Conservation (phyloP, 768 basidiomycete genomes). For the Calocera viscosa region DNA sequence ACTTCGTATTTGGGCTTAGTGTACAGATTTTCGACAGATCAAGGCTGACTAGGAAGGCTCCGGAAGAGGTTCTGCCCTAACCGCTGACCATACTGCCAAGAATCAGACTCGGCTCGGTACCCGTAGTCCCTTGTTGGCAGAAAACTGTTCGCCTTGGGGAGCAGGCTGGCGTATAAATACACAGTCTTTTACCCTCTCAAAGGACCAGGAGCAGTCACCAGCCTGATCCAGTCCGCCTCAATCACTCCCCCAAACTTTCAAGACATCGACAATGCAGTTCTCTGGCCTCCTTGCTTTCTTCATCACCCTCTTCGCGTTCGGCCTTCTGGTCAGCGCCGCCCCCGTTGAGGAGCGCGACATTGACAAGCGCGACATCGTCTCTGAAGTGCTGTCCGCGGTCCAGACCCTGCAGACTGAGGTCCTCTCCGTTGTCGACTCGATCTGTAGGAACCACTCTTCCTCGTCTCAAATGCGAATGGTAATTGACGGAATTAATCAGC, state of each 20-base stretch:
- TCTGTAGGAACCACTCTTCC: constrained; percentile 15
- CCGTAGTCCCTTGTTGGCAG: not conserved
- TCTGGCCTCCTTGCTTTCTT: constrained; percentile 10
- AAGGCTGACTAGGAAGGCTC: not conserved
- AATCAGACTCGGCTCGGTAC: not conserved
- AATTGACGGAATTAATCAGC: constrained; percentile 19
- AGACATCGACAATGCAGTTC: constrained; percentile 7
- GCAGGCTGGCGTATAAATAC: too few species aligned
- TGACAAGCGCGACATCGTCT: constrained; percentile 17
- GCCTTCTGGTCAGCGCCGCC: constrained; percentile 6
- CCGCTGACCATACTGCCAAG: not conserved
- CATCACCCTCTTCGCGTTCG: constrained; percentile 11
- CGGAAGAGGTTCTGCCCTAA: not conserved
- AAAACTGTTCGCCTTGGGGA: too few species aligned
- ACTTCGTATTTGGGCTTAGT: not conserved
- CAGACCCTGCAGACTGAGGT: constrained; percentile 19
- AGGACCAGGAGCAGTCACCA: not conserved
- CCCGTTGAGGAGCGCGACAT: constrained; percentile 5
- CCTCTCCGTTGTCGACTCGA: constrained; percentile 19
- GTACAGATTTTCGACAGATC: not conserved
- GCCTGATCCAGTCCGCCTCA: not conserved
- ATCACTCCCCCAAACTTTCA: not conserved
- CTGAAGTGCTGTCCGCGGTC: constrained; percentile 19
- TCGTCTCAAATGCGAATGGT: constrained; percentile 19
- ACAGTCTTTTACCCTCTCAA: not conserved